Evolutionary conservation across 805 yeast genomes (phyloP), one percentile per base, ranked within the genome.

Genomic region (Candida odintsovae): DNA sequence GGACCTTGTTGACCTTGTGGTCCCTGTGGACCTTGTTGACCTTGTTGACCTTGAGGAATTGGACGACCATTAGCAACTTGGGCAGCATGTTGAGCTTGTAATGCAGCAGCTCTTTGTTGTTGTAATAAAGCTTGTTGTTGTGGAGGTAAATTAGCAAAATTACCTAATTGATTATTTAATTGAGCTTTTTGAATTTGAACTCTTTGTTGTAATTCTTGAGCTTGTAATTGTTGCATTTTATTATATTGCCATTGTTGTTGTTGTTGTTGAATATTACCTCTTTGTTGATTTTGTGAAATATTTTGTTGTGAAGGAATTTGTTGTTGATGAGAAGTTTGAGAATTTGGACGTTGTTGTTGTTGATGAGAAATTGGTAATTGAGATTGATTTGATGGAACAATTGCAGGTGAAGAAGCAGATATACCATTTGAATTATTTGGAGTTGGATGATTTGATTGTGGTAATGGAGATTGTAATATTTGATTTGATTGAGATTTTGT

Each of bases 181-280:
- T 56, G 59, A 2, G 51, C 48, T 39, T 57, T 56, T 20, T 57
- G 62, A 15, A 58, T 21, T 18, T 58, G 61, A 4, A 52, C 56
- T 20, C 59, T 25, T 23, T 56, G 61, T 42, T 54, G 61, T 10
- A 53, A 25, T 19, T 56, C 61, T 29, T 53, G 56, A 4, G 50
- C 49, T 41, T 53, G 59, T 41, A 48, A 16, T 35, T 50, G 55
- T 40, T 57, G 62, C 48, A 56, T 47, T 41, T 54, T 53, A 25
- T 49, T 52, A 37, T 43, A 48, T 20, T 53, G 59, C 56, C 51
- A 51, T 38, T 48, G 56, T 38, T 48, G 56, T 15, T 31, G 47
- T 29, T 44, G 50, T 6, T 40, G 48, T 18, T 44, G 49, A 23
- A 18, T 19, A 22, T 37, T 42, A 29, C 22, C 37, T 39, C 19